A percentile compares a stretch with the other conserved stretches of the same genome.
These are phyloP conservation scores for Leptographium lundbergii DNA, from an alignment of 2,329 filamentous ascomycete species.

Conservation along the genomic window DNA sequence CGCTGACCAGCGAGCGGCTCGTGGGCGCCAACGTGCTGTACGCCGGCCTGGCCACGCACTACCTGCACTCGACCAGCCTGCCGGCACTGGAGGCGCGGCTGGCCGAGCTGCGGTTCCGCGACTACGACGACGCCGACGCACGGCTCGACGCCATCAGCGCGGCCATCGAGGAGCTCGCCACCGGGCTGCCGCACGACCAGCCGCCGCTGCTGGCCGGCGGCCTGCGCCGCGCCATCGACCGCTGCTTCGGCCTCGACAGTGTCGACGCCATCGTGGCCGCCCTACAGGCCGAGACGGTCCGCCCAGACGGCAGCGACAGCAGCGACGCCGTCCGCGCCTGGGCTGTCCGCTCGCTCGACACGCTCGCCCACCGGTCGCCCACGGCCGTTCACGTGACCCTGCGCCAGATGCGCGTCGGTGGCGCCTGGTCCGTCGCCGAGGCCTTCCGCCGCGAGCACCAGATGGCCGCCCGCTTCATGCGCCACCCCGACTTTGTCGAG, in stretches of 20 bases:
- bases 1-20: slow-evolving; percentile 75
- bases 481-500: slow-evolving; percentile 78
- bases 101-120: slow-evolving; percentile 78
- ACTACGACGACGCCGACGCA: slow-evolving; percentile 50
- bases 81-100: slow-evolving; percentile 72
- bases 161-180: slow-evolving; percentile 85
- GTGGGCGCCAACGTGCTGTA: slow-evolving; percentile 80
- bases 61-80: slow-evolving; percentile 81
- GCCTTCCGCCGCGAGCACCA: slow-evolving; percentile 78
- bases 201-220: slow-evolving; percentile 54
- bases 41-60: slow-evolving; percentile 87
- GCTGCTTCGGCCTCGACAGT: slow-evolving; percentile 57
- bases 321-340: slow-evolving; percentile 53
- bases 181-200: slow-evolving; percentile 67
- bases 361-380: slow-evolving; percentile 67
- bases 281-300: slow-evolving; percentile 42
- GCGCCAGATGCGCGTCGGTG: slow-evolving; percentile 66
- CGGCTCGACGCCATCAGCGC: slow-evolving; percentile 64
- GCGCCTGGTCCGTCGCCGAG: slow-evolving; percentile 66
- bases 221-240: slow-evolving; percentile 71
- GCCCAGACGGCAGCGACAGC: slow-evolving; percentile 58
- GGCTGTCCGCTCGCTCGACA: slow-evolving; percentile 66
- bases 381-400: slow-evolving; percentile 77
- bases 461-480: slow-evolving; percentile 82
- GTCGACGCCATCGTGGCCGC: slow-evolving; percentile 60